These are phyloP conservation scores for Aureobasidium melanogenum DNA, from an alignment of 2,329 filamentous ascomycete species.

Conservation along the genomic window DNA sequence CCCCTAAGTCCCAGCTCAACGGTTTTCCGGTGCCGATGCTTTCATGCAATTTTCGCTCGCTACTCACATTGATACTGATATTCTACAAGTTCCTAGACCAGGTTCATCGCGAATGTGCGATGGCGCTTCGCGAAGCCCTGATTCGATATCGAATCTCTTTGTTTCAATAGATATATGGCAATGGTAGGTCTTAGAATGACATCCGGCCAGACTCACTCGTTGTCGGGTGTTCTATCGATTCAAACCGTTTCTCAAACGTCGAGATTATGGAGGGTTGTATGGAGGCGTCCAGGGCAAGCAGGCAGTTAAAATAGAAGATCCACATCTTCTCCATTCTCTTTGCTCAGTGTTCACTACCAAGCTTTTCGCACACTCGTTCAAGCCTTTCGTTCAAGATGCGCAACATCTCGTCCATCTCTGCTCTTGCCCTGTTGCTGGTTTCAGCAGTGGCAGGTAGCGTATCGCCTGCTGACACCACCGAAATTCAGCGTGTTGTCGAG, in stretches of 20 bases:
- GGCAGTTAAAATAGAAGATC: background rate
- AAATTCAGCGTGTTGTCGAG: background rate
- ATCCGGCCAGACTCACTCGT: slow-evolving; percentile 2
- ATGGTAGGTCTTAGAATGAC: background rate
- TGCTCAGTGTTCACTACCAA: background rate
- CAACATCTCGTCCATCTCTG: slow-evolving; percentile 4
- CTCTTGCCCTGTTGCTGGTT: slow-evolving; percentile 8
- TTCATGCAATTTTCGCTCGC: background rate
- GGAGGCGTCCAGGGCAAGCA: background rate
- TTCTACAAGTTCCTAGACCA: background rate
- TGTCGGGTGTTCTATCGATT: slow-evolving; percentile 7
- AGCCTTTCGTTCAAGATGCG: background rate
- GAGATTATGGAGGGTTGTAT: slow-evolving; percentile 6
- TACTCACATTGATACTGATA: background rate
- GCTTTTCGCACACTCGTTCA: background rate
- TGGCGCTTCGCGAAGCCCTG: background rate
- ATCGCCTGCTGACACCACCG: background rate
- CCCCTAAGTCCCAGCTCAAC: slow-evolving; percentile 6
- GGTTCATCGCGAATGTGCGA: background rate
- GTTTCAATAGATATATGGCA: background rate
- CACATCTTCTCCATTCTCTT: background rate
- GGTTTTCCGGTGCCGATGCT: background rate
- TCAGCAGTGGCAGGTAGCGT: background rate
- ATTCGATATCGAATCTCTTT: too few relatives aligned
- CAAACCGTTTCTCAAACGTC: slow-evolving; percentile 2